These are phyloP conservation scores for Naegleria fowleri DNA, from an alignment of 208 protist genomes.

Conservation along the genomic window DNA sequence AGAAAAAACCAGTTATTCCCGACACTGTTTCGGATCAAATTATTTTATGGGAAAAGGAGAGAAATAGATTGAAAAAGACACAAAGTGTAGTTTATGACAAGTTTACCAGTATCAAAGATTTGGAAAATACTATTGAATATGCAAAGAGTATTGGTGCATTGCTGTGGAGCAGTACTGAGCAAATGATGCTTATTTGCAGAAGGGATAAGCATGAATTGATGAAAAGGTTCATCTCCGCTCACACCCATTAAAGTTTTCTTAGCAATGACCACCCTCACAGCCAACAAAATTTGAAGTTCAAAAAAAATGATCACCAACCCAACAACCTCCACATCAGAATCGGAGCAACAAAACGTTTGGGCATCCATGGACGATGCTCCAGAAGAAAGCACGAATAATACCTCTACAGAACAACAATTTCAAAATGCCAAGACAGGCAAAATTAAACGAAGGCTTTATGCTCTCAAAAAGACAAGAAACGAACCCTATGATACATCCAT, in stretches of 20 bases:
- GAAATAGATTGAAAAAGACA: conserved; percentile 2
- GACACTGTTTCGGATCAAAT: conserved; percentile 24
- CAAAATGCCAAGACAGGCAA: conserved; percentile 1
- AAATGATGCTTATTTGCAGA: not conserved
- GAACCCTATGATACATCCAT: not conserved
- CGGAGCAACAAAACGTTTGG: not conserved
- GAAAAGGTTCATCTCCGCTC: not conserved
- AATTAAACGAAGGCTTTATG: not conserved
- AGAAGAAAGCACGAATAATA: not conserved
- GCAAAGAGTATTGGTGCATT: not conserved
- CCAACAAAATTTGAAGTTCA: no score
- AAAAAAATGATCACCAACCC: not conserved
- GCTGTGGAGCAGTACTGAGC: not conserved
- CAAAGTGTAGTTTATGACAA: not conserved
- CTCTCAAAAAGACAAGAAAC: not conserved
- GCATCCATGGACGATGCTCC: not conserved
- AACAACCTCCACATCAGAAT: not conserved
- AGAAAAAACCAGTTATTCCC: not conserved
- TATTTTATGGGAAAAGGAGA: conserved; percentile 21
- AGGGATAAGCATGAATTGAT: conserved; percentile 15
- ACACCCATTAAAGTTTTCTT: not conserved
- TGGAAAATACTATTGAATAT: not conserved
- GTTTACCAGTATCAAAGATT: not conserved
- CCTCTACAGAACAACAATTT: not conserved
- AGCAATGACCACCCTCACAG: no score